Conservation (phyloP, 108 stramenopile genomes). For the Nannochloropsis salina region DNA sequence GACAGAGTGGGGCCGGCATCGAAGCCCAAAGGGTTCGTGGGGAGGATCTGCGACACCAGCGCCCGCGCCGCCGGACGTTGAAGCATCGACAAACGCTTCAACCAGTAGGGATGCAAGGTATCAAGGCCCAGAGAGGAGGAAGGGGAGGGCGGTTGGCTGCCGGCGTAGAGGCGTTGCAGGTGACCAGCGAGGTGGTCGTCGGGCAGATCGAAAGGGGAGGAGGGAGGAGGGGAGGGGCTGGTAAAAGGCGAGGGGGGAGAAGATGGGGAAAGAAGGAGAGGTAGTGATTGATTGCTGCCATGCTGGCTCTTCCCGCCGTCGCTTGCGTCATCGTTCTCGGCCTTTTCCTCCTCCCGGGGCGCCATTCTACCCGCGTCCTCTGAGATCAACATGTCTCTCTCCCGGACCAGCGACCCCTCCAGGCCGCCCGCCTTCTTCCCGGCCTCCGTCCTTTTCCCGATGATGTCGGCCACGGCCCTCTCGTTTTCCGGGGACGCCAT, state of each 20-base stretch:
- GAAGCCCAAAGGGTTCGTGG: slow-evolving; percentile 41
- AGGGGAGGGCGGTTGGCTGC: neutral
- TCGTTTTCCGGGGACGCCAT: no score
- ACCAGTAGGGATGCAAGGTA: slow-evolving; percentile 37
- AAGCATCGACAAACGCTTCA: slow-evolving; percentile 25
- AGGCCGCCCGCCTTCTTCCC: no score
- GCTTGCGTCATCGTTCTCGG: neutral
- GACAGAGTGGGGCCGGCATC: neutral
- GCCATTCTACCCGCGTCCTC: no score
- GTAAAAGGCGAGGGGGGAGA: no score
- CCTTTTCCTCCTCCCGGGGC: no score
- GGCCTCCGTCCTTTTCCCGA: no score
- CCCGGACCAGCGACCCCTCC: no score
- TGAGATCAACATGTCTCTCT: no score
- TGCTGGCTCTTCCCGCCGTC: neutral
- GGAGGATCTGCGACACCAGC: slow-evolving; percentile 27
- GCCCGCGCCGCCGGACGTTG: slow-evolving; percentile 42
- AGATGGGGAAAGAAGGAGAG: neutral
- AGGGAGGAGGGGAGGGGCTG: no score
- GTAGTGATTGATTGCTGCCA: neutral
- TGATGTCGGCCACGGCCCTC: no score
- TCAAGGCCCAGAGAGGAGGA: neutral
- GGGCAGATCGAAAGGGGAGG: neutral
- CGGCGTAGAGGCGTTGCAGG: neutral
- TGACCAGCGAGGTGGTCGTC: neutral